A percentile compares a stretch with the other conserved stretches of the same genome.
These are phyloP conservation scores for Diaporthe caulivora DNA, from an alignment of 2,329 filamentous ascomycete species.

Conservation along the genomic window DNA sequence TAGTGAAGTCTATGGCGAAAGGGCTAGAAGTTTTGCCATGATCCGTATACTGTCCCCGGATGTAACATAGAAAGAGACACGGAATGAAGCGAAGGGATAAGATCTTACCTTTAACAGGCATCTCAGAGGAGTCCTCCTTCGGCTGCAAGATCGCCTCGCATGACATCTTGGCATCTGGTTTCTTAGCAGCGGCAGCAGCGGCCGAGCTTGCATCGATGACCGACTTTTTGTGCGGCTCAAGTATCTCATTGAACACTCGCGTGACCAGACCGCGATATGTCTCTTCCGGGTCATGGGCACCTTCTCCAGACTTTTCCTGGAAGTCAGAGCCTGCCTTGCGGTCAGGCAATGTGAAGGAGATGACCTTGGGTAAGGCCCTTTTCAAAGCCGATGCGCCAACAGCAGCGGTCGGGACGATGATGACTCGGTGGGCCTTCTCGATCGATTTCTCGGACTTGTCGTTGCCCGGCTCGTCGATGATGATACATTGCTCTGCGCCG, in stretches of 20 bases:
- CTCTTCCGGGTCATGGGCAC: background rate
- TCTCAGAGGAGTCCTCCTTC: background rate
- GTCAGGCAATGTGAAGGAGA: background rate
- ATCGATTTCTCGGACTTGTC: fast-evolving
- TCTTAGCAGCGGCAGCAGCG: too few species aligned
- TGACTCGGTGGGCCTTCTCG: background rate
- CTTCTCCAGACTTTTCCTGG: background rate
- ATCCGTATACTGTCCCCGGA: too few species aligned
- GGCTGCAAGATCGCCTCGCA: background rate
- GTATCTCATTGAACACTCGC: background rate
- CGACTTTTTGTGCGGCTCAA: background rate
- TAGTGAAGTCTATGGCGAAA: background rate
- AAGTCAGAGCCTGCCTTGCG: background rate
- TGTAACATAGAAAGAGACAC: background rate
- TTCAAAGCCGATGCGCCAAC: slow-evolving; percentile 3
- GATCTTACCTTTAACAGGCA: background rate
- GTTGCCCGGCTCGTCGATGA: background rate
- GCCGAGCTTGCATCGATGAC: background rate
- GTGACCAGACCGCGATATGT: background rate
- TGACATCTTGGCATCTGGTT: too few species aligned
- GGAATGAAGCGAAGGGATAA: too few species aligned
- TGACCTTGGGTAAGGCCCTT: background rate
- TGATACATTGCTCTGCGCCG: background rate
- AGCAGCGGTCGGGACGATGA: background rate
- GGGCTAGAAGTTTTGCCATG: background rate